phyloP scores from a whole-genome alignment of 208 protist genomes.

The Phytomonas sp. region DNA sequence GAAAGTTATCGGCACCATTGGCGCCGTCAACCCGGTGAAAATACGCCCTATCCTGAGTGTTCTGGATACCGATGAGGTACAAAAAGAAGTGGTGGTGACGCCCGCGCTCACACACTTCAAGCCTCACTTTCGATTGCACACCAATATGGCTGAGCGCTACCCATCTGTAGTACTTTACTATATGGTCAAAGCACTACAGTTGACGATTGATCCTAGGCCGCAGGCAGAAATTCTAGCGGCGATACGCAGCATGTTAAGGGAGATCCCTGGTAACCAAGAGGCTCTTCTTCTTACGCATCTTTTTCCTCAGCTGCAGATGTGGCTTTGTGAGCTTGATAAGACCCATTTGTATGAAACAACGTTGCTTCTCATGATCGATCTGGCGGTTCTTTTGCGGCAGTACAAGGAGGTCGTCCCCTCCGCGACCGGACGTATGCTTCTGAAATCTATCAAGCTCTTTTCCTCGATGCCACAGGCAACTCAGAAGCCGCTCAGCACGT shows the following conservation, averaged over 20 bases:
- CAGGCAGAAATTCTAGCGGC: slow-evolving; percentile 61
- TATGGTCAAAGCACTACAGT: slow-evolving; percentile 72
- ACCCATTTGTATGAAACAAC: slow-evolving; percentile 65
- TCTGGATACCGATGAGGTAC: slow-evolving; percentile 69
- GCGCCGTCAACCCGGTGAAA: slow-evolving; percentile 75
- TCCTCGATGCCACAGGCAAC: slow-evolving; percentile 72
- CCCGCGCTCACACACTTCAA: slow-evolving; percentile 65
- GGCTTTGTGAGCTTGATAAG: slow-evolving; percentile 66
- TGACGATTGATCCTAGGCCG: slow-evolving; percentile 64
- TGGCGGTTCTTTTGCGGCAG: slow-evolving; percentile 65
- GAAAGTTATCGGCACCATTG: slow-evolving; percentile 68
- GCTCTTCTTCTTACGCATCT: slow-evolving; percentile 71
- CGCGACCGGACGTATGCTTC: slow-evolving; percentile 47
- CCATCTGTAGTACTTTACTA: slow-evolving; percentile 78
- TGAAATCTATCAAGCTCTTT: slow-evolving; percentile 72
- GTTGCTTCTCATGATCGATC: slow-evolving; percentile 70
- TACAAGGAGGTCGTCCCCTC: slow-evolving; percentile 62
- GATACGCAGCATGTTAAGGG: slow-evolving; percentile 55
- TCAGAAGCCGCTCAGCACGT: slow-evolving; percentile 73
- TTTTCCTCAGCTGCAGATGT: slow-evolving; percentile 68
- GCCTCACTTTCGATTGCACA: slow-evolving; percentile 61
- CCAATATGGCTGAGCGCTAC: slow-evolving; percentile 66
- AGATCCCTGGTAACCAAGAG: slow-evolving; percentile 58
- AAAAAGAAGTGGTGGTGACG: slow-evolving; percentile 75
- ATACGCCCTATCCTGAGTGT: slow-evolving; percentile 53